Conservation (phyloP, 2,329 filamentous ascomycete species). For the Rhynchosporium secalis region DNA sequence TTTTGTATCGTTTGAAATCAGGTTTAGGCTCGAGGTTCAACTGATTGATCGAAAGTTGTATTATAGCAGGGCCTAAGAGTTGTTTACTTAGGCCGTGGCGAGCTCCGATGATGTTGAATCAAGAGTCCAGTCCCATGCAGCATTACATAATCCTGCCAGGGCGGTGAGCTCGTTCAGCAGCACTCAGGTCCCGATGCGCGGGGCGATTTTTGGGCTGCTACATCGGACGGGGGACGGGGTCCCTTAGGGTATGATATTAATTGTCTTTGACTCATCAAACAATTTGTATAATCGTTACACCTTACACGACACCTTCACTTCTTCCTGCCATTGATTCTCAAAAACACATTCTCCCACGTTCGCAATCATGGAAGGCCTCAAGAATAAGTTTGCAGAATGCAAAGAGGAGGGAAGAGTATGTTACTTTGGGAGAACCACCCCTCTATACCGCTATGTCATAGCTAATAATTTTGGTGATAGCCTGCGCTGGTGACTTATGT, state of each 20-base stretch:
- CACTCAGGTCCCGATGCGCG: slow-evolving; percentile 15
- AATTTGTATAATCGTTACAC: neutral
- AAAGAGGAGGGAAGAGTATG: slow-evolving; percentile 50
- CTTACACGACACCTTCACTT: neutral
- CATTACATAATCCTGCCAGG: slow-evolving; percentile 20
- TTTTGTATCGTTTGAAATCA: slow-evolving; percentile 13
- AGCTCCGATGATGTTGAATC: slow-evolving; percentile 10
- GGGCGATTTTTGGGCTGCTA: slow-evolving; percentile 19
- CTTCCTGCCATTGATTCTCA: slow-evolving; percentile 25
- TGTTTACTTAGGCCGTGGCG: slow-evolving; percentile 5
- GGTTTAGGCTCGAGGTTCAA: no score
- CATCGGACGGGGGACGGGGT: slow-evolving; percentile 1
- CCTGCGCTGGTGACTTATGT: slow-evolving; percentile 89
- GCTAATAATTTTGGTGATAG: slow-evolving; percentile 27
- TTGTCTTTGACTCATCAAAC: slow-evolving; percentile 30
- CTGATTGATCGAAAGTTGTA: no score
- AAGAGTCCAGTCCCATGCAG: neutral
- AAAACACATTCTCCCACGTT: slow-evolving; percentile 13
- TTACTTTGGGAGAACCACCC: slow-evolving; percentile 12
- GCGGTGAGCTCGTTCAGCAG: slow-evolving; percentile 29
- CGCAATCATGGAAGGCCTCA: slow-evolving; percentile 49
- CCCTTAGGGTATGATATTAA: neutral
- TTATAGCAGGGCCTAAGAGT: neutral
- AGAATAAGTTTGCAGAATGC: slow-evolving; percentile 56
- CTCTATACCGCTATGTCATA: slow-evolving; percentile 18